Evolutionary conservation across 2,329 filamentous ascomycete genomes (phyloP), one percentile per base, ranked within the genome.

Genomic region (Epichloe amarillans): DNA sequence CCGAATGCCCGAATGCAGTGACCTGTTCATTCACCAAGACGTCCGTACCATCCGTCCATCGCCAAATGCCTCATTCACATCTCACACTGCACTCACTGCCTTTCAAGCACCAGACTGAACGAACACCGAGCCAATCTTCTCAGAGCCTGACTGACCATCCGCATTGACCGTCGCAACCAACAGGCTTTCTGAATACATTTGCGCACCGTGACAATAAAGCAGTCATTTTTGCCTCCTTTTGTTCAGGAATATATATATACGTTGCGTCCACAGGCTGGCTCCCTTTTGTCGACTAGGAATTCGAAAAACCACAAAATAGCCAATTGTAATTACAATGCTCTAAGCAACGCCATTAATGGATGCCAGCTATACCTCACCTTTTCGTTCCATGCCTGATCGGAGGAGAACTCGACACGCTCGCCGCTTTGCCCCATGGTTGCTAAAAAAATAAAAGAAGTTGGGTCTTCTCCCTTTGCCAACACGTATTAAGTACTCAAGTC

Each of bases 401-500:
- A 46, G 11, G 35, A 15, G 40, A 14, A 10, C 33, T 50, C 21
- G 49, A 19, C 26, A 50, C n/a, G 21, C 42, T 40, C 47, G 42
- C 21, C 46, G 15, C 23, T 45, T 23, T 42, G 52, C 44, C 44
- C 45, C 37, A 49, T 50, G 26, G 46, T 45, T 41, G 38, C 45
- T 41, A 14, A 39, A 39, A 23, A 23, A 39, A n/a, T n/a, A n/a
- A 39, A 23, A 39, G 39, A 39, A 11, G 8, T 23, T 10, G 14
- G 5, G 12, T 14, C 8, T 41, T 41, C 17, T 47, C 49, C 23
- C 35, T 17, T 21, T 43, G 35, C 40, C 50, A 21, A 50, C 23
- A 12, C 15, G 12, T 44, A 44, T 38, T 14, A 30, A 47, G 8
- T 33, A 23, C 38, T 60, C 64, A 72, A 58, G 72, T 71, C 64